These are phyloP conservation scores for Diphasiastrum complanatum DNA, from an alignment of 83 land plant genomes.

Conservation along the genomic window DNA sequence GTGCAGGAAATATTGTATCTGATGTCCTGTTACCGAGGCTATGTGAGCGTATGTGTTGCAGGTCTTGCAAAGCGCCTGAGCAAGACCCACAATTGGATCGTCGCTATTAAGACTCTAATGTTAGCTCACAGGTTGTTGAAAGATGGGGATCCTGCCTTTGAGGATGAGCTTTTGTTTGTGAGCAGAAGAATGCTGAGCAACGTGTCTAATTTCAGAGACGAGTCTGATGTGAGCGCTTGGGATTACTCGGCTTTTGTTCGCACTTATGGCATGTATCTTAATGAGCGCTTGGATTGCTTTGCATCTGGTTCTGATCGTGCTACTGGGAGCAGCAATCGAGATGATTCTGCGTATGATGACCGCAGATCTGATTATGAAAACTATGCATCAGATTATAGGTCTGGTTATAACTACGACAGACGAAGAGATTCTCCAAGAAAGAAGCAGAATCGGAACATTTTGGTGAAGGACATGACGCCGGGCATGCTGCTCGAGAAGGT, in stretches of 20 bases:
- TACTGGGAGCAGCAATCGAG: conserved; percentile 15
- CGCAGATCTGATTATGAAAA: conserved; percentile 2
- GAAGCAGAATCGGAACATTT: conserved; percentile 18
- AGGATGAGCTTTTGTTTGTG: conserved; percentile 56
- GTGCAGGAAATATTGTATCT: conserved; percentile 43
- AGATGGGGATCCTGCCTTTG: conserved; percentile 51
- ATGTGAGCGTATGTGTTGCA: conserved; percentile 44
- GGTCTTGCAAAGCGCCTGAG: conserved; percentile 45
- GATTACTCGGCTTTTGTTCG: conserved; percentile 80
- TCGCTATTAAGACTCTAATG: conserved; percentile 63
- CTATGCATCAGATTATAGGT: not conserved
- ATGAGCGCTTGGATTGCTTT: conserved; percentile 67
- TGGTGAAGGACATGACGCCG: conserved; percentile 58
- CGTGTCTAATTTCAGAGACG: conserved; percentile 66
- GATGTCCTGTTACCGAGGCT: conserved; percentile 31
- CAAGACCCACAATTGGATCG: conserved; percentile 68
- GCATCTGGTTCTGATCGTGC: conserved; percentile 13
- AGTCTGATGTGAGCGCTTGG: conserved; percentile 75
- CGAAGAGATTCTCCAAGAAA: conserved; percentile 1
- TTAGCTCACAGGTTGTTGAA: conserved; percentile 49
- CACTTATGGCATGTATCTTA: conserved; percentile 66
- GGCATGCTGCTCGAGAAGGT: conserved; percentile 46
- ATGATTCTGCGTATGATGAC: not conserved
- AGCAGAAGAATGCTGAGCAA: conserved; percentile 55
- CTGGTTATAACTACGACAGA: not conserved